Evolutionary conservation across 106 monocot species (phyloP).

Genomic region (Dioscorea zingiberensis): DNA sequence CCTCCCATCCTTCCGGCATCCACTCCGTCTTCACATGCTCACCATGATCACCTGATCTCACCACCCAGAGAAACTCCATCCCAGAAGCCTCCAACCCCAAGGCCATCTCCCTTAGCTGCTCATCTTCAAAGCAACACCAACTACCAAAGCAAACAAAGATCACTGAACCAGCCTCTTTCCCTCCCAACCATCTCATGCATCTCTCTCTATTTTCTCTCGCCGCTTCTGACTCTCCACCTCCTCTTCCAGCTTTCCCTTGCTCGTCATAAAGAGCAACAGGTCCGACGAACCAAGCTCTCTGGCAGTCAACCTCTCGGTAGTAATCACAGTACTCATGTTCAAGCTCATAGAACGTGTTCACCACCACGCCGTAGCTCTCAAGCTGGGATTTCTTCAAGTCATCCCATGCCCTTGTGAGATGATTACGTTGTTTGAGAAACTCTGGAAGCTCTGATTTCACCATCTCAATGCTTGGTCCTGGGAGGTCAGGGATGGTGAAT

Average conservation of each 20-base stretch:
- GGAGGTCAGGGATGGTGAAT: too few relatives aligned
- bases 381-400: neutral
- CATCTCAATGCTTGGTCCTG: too few relatives aligned
- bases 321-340: too few relatives aligned
- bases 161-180: neutral
- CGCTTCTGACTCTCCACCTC: neutral
- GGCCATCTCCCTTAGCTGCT: neutral
- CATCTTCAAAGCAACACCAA: neutral
- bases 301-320: neutral
- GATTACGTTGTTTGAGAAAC: neutral
- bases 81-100: neutral
- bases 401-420: neutral
- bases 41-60: neutral
- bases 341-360: too few relatives aligned
- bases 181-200: slow-evolving; percentile 10
- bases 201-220: too few relatives aligned
- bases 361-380: neutral
- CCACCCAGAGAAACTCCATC: neutral
- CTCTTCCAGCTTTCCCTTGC: neutral
- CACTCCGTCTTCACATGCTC: neutral
- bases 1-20: too few relatives aligned
- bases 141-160: neutral
- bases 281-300: slow-evolving; percentile 9
- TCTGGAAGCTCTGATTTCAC: neutral
- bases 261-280: slow-evolving; percentile 1